These are phyloP conservation scores for Leptographium wingfieldii DNA, from an alignment of 2,329 filamentous ascomycete genomes.

Conservation along the genomic window DNA sequence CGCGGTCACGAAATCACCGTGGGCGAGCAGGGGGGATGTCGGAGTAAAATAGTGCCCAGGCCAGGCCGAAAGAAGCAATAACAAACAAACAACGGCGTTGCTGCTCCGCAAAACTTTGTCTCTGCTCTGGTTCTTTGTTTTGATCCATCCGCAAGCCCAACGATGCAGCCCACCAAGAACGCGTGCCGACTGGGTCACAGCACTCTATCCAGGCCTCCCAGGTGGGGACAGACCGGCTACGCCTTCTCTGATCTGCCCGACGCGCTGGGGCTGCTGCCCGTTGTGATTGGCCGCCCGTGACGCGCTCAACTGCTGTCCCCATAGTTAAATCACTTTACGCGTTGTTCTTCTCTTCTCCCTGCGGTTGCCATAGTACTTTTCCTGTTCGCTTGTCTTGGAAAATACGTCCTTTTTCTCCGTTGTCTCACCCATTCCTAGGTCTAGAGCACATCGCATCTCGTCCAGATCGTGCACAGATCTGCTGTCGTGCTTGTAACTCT, in stretches of 20 bases:
- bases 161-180: neutral
- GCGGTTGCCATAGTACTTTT: too few species aligned
- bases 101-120: neutral
- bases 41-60: too few species aligned
- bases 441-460: neutral
- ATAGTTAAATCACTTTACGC: slow-evolving; percentile 9
- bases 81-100: neutral
- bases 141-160: neutral
- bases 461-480: neutral
- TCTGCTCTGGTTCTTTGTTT: neutral
- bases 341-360: neutral
- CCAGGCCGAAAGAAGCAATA: neutral
- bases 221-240: neutral
- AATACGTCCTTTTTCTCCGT: neutral
- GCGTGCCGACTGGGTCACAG: neutral
- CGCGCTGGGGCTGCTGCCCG: neutral
- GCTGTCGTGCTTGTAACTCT: neutral
- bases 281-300: slow-evolving; percentile 5
- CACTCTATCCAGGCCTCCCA: neutral
- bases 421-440: neutral
- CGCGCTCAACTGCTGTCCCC: neutral
- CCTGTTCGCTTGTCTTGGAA: too few species aligned
- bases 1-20: neutral
- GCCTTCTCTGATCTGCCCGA: neutral
- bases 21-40: too few species aligned